Evolutionary conservation across 2,329 filamentous ascomycete species (phyloP).

Genomic region (Penicillium sp.): DNA sequence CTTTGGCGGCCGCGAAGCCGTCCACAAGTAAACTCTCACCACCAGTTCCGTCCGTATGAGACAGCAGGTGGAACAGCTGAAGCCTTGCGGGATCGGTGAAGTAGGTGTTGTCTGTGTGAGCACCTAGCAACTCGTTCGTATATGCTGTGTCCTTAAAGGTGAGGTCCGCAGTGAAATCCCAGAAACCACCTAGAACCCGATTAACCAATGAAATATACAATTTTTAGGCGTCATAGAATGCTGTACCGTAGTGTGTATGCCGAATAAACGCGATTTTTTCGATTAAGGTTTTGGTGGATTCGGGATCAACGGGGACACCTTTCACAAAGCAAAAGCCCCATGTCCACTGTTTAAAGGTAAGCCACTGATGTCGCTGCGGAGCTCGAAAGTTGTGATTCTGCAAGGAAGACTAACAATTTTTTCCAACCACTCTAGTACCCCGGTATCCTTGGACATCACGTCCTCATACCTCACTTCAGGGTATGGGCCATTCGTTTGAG

Average conservation of each 20-base stretch:
- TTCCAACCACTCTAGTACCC: constrained; percentile 65
- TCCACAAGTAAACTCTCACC: constrained; percentile 84
- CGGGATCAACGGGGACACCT: constrained; percentile 67
- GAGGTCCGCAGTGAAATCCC: constrained; percentile 88
- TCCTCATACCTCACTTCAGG: constrained; percentile 65
- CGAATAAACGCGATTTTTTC: constrained; percentile 84
- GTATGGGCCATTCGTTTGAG: constrained; percentile 46
- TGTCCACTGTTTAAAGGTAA: constrained; percentile 55
- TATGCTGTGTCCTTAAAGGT: constrained; percentile 90
- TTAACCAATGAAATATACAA: background rate
- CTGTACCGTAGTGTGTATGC: constrained; percentile 82
- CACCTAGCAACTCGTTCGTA: constrained; percentile 77
- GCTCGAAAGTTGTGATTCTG: background rate
- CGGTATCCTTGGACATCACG: constrained; percentile 61
- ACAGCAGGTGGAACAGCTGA: constrained; percentile 90
- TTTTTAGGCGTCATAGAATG: background rate
- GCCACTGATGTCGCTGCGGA: background rate
- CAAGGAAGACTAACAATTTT: constrained; percentile 54
- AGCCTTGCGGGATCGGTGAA: constrained; percentile 90
- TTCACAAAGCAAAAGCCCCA: constrained; percentile 80
- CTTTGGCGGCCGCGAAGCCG: constrained; percentile 72
- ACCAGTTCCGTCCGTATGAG: constrained; percentile 67
- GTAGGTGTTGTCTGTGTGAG: constrained; percentile 95
- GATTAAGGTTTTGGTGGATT: constrained; percentile 74
- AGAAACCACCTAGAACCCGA: constrained; percentile 62